Base-by-base conservation (phyloP, 768 basidiomycete species). In the Tubosaeta brunneosetosa region DNA sequence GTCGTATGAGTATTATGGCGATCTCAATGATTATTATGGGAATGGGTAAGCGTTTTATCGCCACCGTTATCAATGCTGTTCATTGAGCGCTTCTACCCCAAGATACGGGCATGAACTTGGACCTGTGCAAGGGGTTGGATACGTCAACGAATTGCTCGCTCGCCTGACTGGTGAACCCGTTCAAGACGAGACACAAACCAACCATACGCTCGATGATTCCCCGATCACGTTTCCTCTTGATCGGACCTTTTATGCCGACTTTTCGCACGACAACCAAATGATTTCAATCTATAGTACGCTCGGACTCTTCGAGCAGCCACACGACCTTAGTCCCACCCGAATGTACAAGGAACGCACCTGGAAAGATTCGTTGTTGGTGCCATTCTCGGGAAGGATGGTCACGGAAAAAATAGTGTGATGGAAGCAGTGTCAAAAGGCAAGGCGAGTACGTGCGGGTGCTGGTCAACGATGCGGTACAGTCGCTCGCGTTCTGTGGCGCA, bases 181-280 rank as follows among this genome's bases (percentile, higher is more conserved):
- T 27, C 65, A 64, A 37, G 89, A 91, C 66, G 62, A 77, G 55
- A 91, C 89, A 0, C 85, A 87, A 59, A 88, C 86, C 3, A 93
- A 93, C 67, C 68, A 67, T 10, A 92, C 90, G 1, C 76, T 94
- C 27, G 83, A 87, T 62, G 60, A 72, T 0, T 75, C 77, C 4
- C 80, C 82, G 0, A 59, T 59, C 12, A 90, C 87, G 0, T 94
- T 94, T 72, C 90, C 91, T 0, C 75, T 88, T 12, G 61, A 82
- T 53, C 78, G 80, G 53, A 72, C 73, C 6, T 61, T 90, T 42
- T 90, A 88, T 60, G 83, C 79, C 19, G 91, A 94, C 69, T 92
- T 94, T 66, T 82, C 87, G 8, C 91, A 94, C 64, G 91, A 93
- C 63, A 86, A 91, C 66, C 71, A 84, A 62, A 87, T 94, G 81